Conservation (phyloP, 345 rosid species). For the Euclidium syriacum region DNA sequence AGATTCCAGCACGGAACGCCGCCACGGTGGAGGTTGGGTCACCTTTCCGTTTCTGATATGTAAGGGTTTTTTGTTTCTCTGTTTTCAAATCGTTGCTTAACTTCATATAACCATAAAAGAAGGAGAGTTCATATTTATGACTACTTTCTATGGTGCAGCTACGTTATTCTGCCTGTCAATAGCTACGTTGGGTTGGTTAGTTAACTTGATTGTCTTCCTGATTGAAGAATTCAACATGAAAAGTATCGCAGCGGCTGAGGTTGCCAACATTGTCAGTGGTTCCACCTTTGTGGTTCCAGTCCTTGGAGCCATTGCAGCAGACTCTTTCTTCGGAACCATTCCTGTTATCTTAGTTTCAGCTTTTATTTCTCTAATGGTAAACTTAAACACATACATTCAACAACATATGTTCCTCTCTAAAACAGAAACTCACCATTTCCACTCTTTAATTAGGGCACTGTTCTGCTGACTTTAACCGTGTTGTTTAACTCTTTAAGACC, state of each 20-base stretch:
- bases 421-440: background rate
- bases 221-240: slow-evolving; percentile 27
- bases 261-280: slow-evolving; percentile 17
- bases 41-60: slow-evolving; percentile 43
- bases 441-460: slow-evolving; percentile 8
- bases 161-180: slow-evolving; percentile 25
- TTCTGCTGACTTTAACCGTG: slow-evolving; percentile 29
- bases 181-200: slow-evolving; percentile 33
- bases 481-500: slow-evolving; percentile 27
- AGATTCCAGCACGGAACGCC: background rate
- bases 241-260: slow-evolving; percentile 36
- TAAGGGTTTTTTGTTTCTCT: background rate
- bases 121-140: background rate
- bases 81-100: too few species aligned
- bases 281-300: slow-evolving; percentile 26
- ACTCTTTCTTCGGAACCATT: slow-evolving; percentile 32
- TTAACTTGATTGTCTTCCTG: slow-evolving; percentile 29
- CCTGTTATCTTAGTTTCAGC: slow-evolving; percentile 27
- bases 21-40: slow-evolving; percentile 35
- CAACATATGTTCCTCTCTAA: background rate
- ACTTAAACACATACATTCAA: background rate
- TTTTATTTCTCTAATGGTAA: slow-evolving; percentile 36
- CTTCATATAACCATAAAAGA: too few species aligned
- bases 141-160: slow-evolving; percentile 17
- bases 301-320: slow-evolving; percentile 34